Conservation (phyloP, 331 rosid species). For the Stylosanthes scabra region DNA sequence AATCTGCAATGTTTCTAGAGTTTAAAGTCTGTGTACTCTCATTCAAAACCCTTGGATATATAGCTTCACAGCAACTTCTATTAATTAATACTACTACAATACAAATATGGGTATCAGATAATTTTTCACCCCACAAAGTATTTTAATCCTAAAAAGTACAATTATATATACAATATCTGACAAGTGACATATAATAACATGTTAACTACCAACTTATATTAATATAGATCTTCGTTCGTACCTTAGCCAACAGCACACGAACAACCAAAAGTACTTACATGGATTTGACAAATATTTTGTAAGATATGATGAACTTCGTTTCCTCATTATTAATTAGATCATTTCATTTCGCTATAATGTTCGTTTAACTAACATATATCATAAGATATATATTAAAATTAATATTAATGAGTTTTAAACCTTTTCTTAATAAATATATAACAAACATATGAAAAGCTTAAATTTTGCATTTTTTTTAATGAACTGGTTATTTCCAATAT, state of each 20-base stretch:
- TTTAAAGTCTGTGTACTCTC: background rate
- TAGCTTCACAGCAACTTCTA: background rate
- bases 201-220: constrained; percentile 30
- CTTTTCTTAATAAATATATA: too few species aligned
- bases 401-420: too few species aligned
- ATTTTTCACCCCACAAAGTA: background rate
- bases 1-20: background rate
- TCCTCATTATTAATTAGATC: background rate
- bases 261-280: constrained; percentile 32
- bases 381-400: too few species aligned
- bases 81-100: constrained; percentile 23
- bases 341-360: constrained; percentile 13
- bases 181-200: constrained; percentile 19
- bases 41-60: background rate
- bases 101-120: background rate
- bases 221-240: background rate
- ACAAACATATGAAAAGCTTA: too few species aligned
- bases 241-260: background rate
- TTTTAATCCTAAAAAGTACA: background rate
- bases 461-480: too few species aligned
- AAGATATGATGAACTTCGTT: constrained; percentile 3
- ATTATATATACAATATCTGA: background rate
- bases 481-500: too few species aligned
- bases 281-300: constrained; percentile 19
- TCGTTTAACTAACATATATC: too few species aligned